Base-by-base conservation (phyloP, 495 filamentous ascomycete genomes). In the Penicillium chermesinum region DNA sequence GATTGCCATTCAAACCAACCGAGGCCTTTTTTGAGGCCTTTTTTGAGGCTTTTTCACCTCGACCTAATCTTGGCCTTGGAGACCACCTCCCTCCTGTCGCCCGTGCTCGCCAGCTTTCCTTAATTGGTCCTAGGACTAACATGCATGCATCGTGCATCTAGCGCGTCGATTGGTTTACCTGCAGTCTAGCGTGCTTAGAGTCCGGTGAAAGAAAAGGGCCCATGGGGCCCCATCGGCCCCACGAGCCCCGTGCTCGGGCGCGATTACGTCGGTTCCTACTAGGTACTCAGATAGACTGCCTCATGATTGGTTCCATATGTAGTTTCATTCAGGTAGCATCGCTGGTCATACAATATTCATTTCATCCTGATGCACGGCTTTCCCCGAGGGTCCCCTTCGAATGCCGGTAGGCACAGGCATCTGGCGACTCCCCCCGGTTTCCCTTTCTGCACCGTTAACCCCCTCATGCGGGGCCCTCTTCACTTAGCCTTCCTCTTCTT, bases 401-500 rank as follows among this genome's bases (percentile, higher is more conserved):
- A 38, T 46, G 10, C 2, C 20, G 15, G 38, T 46, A 42, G 32
- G 46, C 42, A 44, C 46, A 37, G 27, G 36, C 46, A 44, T 36
- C 9, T 19, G 12, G n/a, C 16, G 22, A 15, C 33, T 38, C 7
- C 42, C 37, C 36, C n/a, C n/a, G n/a, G n/a, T n/a, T n/a, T n/a
- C n/a, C 20, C 42, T 22, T 35, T 25, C 32, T 30, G 15, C 21
- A 22, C 40, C 34, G 16, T 19, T 37, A 48, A 48, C 46, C 22
- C 30, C 39, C 38, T 42, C 16, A 16, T 18, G 13, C 17, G 37
- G 32, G 17, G 15, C 37, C 44, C 19, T 37, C 16, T 37, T 34
- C 20, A 14, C 30, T 13, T 36, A 46, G 15, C 44, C 38, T 41
- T 54, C 54, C 48, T 59, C 57, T 30, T 61, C 56, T 30, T 61